A percentile compares a stretch with the other conserved stretches of the same genome.
Evolutionary conservation across 2,329 filamentous ascomycete genomes (phyloP).

Genomic region (Ascochyta fabae): DNA sequence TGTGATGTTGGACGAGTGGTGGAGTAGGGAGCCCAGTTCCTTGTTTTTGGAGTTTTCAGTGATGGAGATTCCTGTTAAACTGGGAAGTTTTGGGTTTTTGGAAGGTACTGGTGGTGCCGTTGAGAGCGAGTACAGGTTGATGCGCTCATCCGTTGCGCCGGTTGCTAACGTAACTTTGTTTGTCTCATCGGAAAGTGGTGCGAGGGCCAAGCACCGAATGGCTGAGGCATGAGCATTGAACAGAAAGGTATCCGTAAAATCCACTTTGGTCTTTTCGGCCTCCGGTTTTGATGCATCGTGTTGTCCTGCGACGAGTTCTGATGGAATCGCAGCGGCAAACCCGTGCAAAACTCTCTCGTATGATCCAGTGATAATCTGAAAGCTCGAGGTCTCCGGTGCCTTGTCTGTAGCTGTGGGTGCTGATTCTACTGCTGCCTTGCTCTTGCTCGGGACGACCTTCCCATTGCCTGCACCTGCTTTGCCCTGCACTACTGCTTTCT

Average conservation of each 20-base stretch:
- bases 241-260: slow-evolving; percentile 91
- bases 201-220: slow-evolving; percentile 87
- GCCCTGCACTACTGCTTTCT: slow-evolving; percentile 22
- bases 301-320: slow-evolving; percentile 38
- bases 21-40: slow-evolving; percentile 83
- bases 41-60: slow-evolving; percentile 86
- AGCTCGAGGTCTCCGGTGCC: slow-evolving; percentile 47
- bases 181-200: slow-evolving; percentile 69
- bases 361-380: slow-evolving; percentile 90
- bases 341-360: slow-evolving; percentile 95
- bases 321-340: slow-evolving; percentile 74
- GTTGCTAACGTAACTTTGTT: slow-evolving; percentile 90
- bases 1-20: slow-evolving; percentile 85
- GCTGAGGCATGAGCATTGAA: slow-evolving; percentile 93
- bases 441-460: slow-evolving; percentile 17
- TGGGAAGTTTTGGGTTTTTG: slow-evolving; percentile 66
- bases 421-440: slow-evolving; percentile 24
- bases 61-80: slow-evolving; percentile 74
- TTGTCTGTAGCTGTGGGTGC: slow-evolving; percentile 12
- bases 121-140: slow-evolving; percentile 93
- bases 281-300: slow-evolving; percentile 25
- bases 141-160: slow-evolving; percentile 89
- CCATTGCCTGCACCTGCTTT: slow-evolving; percentile 19
- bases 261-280: slow-evolving; percentile 50
- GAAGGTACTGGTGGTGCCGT: slow-evolving; percentile 60